Evolutionary conservation across 768 basidiomycete genomes (phyloP), one percentile per base, ranked within the genome.

Genomic region (Pluteus cervinus): DNA sequence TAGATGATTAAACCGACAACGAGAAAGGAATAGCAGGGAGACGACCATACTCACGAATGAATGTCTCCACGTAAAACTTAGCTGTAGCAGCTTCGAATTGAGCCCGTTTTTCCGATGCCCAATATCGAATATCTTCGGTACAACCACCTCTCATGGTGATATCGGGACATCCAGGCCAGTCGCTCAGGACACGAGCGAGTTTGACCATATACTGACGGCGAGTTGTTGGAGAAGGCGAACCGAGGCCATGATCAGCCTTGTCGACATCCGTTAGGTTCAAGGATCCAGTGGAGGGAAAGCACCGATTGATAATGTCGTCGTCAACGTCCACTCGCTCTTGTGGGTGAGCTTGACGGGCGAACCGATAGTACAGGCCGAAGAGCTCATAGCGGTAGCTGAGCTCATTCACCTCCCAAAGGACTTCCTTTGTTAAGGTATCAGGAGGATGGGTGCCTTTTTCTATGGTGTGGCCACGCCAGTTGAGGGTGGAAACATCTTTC

Each of bases 351-450:
- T 33, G 31, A 11, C 9, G 23, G 9, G 23, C 9, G 31, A 17
- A 11, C 31, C 31, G 14, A 33, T 33, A 17, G n/a, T n/a, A n/a
- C 7, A 33, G 14, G 18, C 18, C 31, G 23, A 33, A 12, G 7
- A 33, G 23, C 23, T 33, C 31, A 2, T 16, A 33, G 23, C n/a
- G 31, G 31, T 20, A 33, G 31, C 14, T 33, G 31, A 33, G 31
- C 31, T 33, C 31, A 12, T 33, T 20, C 18, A 33, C 18, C 14
- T 33, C 31, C 10, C 31, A 33, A 33, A 33, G 14, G 14, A 33
- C 31, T n/a, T n/a, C n/a, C n/a, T n/a, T n/a, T n/a, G n/a, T n/a
- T n/a, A n/a, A n/a, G n/a, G n/a, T n/a, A n/a, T n/a, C n/a, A n/a
- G n/a, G n/a, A n/a, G n/a, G n/a, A n/a, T n/a, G n/a, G n/a, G n/a